Conservation (phyloP, 257 asterid species). For the Cordia subcordata region DNA sequence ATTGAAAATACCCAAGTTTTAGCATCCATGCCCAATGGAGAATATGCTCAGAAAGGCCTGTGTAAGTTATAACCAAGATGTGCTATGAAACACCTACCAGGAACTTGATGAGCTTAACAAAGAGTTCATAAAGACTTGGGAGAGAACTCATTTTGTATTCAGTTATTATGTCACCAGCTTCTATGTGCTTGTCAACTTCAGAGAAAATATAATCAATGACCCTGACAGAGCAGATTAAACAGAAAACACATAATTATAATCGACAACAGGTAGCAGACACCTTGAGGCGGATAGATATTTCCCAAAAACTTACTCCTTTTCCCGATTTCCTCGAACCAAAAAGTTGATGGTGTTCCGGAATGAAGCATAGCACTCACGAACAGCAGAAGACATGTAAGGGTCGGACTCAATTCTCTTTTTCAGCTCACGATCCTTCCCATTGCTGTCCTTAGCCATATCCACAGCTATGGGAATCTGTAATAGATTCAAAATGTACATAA, state of each 20-base stretch:
- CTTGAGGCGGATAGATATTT: background rate
- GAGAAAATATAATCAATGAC: slow-evolving; percentile 76
- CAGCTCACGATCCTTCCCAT: slow-evolving; percentile 84
- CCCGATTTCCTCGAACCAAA: slow-evolving; percentile 66
- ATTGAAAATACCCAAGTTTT: slow-evolving; percentile 15
- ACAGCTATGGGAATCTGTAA: slow-evolving; percentile 85
- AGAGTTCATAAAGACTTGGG: slow-evolving; percentile 80
- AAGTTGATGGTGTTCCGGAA: slow-evolving; percentile 67
- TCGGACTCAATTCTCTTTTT: slow-evolving; percentile 79
- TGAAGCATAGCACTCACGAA: slow-evolving; percentile 92
- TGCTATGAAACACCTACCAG: slow-evolving; percentile 48
- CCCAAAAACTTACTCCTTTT: slow-evolving; percentile 57
- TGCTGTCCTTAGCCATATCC: slow-evolving; percentile 98
- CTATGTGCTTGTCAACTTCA: slow-evolving; percentile 81
- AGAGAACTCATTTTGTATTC: slow-evolving; percentile 76
- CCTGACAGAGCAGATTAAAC: slow-evolving; percentile 34
- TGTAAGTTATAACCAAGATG: background rate
- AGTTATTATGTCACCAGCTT: slow-evolving; percentile 45
- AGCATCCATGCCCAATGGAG: slow-evolving; percentile 7
- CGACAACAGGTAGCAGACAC: background rate
- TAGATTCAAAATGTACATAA: slow-evolving; percentile 7
- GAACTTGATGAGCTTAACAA: slow-evolving; percentile 85
- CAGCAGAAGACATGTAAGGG: slow-evolving; percentile 86
- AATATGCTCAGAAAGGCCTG: background rate
- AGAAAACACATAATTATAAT: background rate